Evolutionary conservation across 2,329 filamentous ascomycete species (phyloP).

Genomic region (Trichoderma aggressivum): DNA sequence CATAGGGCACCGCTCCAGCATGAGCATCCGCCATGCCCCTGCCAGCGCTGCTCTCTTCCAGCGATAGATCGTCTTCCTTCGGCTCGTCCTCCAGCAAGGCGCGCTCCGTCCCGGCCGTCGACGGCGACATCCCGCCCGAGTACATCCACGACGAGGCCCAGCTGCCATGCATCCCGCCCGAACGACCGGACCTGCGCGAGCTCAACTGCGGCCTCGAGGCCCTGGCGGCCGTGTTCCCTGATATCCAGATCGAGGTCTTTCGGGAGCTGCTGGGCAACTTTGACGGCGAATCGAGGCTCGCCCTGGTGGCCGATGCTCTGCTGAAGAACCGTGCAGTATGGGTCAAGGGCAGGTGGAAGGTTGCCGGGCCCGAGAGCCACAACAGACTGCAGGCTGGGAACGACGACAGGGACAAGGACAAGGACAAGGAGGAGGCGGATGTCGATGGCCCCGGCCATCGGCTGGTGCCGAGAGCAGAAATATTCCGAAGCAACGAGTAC

Average conservation of each 20-base stretch:
- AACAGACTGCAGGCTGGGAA: not conserved
- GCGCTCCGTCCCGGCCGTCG: slow-evolving; percentile 22
- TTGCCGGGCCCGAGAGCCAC: slow-evolving; percentile 37
- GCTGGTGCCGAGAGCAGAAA: slow-evolving; percentile 55
- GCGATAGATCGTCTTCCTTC: slow-evolving; percentile 35
- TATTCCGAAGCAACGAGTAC: slow-evolving; percentile 66
- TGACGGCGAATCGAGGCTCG: slow-evolving; percentile 71
- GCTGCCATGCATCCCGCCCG: slow-evolving; percentile 45
- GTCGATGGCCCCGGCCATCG: not conserved
- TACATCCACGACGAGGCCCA: slow-evolving; percentile 57
- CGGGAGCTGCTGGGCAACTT: slow-evolving; percentile 75
- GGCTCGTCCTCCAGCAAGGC: slow-evolving; percentile 26
- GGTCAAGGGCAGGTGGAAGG: slow-evolving; percentile 65
- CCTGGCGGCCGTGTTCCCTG: slow-evolving; percentile 70
- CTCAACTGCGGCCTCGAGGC: slow-evolving; percentile 68
- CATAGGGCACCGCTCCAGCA: slow-evolving; percentile 26
- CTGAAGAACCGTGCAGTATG: slow-evolving; percentile 68
- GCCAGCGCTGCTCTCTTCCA: slow-evolving; percentile 45
- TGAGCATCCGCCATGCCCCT: slow-evolving; percentile 47
- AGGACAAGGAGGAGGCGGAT: slow-evolving; percentile 24
- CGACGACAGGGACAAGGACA: not conserved
- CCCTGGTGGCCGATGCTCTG: slow-evolving; percentile 72
- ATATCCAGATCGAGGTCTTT: slow-evolving; percentile 79
- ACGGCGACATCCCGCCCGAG: slow-evolving; percentile 33
- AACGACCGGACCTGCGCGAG: slow-evolving; percentile 61